These are phyloP conservation scores for Barnettozyma pratensis DNA, from an alignment of 805 yeast species.

Conservation along the genomic window DNA sequence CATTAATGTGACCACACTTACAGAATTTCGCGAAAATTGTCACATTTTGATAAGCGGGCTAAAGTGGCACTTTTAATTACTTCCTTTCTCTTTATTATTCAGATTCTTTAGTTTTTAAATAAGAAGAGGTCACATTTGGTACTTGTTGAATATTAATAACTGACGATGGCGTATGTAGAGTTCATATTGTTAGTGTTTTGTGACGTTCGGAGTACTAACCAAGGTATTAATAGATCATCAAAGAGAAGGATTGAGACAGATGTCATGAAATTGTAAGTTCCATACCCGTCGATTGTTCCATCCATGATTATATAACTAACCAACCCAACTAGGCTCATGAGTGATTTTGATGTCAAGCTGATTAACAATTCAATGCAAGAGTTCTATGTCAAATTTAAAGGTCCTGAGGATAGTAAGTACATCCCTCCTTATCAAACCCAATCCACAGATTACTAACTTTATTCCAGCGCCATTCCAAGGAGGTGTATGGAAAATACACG, in stretches of 20 bases:
- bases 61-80: neutral
- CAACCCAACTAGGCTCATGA: constrained; percentile 55
- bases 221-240: constrained; percentile 16
- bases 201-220: neutral
- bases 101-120: too few relatives aligned
- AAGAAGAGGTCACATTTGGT: too few relatives aligned
- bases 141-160: too few relatives aligned
- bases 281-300: neutral
- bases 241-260: constrained; percentile 76
- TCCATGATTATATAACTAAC: neutral
- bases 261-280: constrained; percentile 81
- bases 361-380: constrained; percentile 84
- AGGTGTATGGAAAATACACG: constrained; percentile 87
- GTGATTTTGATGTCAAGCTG: constrained; percentile 82
- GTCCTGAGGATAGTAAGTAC: constrained; percentile 62
- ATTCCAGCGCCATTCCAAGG: constrained; percentile 71
- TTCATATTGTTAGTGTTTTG: neutral
- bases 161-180: constrained; percentile 1
- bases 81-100: neutral
- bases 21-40: neutral
- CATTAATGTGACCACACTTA: too few relatives aligned
- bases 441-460: constrained; percentile 1
- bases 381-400: constrained; percentile 77
- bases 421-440: neutral
- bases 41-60: neutral